Conservation (phyloP, 805 yeast species). For the Spathaspora girioi region DNA sequence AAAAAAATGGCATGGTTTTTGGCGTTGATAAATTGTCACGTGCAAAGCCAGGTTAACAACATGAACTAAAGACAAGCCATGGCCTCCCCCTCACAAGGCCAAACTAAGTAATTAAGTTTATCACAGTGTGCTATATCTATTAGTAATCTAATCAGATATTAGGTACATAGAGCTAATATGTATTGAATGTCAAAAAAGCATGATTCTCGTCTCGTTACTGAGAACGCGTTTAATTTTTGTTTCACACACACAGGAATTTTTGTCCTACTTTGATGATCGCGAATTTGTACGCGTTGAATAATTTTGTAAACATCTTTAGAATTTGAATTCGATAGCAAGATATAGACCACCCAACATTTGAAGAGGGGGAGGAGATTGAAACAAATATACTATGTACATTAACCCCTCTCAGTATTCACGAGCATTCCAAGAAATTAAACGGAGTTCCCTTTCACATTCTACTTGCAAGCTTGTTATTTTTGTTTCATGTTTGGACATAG, state of each 20-base stretch:
- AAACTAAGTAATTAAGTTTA: too few species aligned
- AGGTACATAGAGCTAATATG: too few species aligned
- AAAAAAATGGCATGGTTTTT: background rate
- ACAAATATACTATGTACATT: conserved; percentile 56
- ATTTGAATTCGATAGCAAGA: too few species aligned
- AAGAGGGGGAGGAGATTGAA: background rate
- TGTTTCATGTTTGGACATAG: conserved; percentile 87
- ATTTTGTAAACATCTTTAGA: background rate
- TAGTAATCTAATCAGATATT: too few species aligned
- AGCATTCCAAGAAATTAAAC: conserved; percentile 65
- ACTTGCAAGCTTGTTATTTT: conserved; percentile 84
- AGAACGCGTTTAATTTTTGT: background rate
- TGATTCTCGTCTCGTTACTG: background rate
- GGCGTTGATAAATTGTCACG: background rate
- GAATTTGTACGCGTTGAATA: background rate
- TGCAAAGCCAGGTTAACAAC: too few species aligned
- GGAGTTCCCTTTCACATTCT: conserved; percentile 83
- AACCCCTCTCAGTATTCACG: conserved; percentile 63
- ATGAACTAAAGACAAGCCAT: too few species aligned
- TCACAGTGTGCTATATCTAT: too few species aligned
- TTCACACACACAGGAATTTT: background rate
- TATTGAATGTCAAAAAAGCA: too few species aligned
- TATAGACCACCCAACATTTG: background rate
- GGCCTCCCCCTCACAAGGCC: too few species aligned
- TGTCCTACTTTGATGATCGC: background rate